Conservation (phyloP, 441 rosid genomes). For the Mallotus repandus region DNA sequence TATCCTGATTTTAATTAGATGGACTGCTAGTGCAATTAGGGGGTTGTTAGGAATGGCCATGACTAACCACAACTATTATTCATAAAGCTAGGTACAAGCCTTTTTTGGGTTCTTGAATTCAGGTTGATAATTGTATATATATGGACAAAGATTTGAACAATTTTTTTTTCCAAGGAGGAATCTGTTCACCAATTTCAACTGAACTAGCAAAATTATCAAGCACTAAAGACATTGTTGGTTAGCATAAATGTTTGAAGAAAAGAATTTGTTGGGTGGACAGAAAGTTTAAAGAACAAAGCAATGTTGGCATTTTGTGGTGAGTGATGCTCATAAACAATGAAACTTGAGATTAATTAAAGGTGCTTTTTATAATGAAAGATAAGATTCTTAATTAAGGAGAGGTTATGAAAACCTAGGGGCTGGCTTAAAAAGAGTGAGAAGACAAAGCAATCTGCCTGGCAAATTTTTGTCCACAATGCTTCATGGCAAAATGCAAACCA, state of each 20-base stretch:
- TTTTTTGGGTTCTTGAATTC: too few species aligned
- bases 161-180: background rate
- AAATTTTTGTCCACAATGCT: conserved; percentile 2
- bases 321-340: background rate
- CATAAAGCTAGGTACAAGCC: too few species aligned
- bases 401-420: background rate
- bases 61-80: too few species aligned
- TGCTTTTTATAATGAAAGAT: conserved; percentile 1
- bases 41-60: too few species aligned
- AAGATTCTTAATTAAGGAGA: background rate
- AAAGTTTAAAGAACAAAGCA: background rate
- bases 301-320: background rate
- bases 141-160: too few species aligned
- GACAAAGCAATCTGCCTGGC: conserved; percentile 18
- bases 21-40: too few species aligned
- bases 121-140: too few species aligned
- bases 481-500: background rate
- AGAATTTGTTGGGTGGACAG: background rate
- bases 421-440: background rate
- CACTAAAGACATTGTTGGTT: background rate
- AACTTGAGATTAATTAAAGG: background rate
- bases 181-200: background rate
- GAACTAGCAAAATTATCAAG: conserved; percentile 6
- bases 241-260: background rate
- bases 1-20: too few species aligned